Conservation (phyloP, 129 eudicot genomes). For the Oenanthe sinensis region DNA sequence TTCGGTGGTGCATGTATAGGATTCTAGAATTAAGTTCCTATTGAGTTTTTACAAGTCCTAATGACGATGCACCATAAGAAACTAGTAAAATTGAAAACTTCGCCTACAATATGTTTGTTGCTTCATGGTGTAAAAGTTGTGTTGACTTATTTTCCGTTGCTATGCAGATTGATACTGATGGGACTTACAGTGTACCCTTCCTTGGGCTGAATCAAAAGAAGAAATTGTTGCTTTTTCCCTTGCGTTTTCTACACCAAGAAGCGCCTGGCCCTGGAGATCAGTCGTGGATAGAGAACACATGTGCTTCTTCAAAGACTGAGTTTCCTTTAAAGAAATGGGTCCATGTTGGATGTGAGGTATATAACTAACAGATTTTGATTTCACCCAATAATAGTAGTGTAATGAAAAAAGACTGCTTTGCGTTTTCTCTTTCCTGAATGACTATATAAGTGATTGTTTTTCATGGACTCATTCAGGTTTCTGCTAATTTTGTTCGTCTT, state of each 20-base stretch:
- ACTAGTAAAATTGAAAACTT: background rate
- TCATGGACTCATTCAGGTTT: conserved; percentile 40
- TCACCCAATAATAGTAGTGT: background rate
- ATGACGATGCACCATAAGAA: no score
- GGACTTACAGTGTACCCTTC: conserved; percentile 35
- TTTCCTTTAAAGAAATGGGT: conserved; percentile 60
- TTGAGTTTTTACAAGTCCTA: background rate
- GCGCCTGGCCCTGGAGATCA: conserved; percentile 23
- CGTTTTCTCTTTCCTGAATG: background rate
- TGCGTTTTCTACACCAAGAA: conserved; percentile 32
- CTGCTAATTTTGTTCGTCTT: conserved; percentile 42
- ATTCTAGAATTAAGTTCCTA: background rate
- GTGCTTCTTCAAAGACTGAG: conserved; percentile 36
- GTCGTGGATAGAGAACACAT: conserved; percentile 20
- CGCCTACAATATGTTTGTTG: background rate
- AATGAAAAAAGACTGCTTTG: background rate
- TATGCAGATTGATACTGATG: conserved; percentile 47
- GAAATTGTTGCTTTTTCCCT: conserved; percentile 48
- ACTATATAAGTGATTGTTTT: conserved; percentile 4
- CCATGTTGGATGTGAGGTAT: conserved; percentile 87
- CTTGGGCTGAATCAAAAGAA: conserved; percentile 41
- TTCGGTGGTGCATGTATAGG: background rate
- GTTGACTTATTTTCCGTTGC: background rate
- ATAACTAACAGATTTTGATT: background rate
- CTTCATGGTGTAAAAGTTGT: background rate